Percentiles rank a stretch among this genome's conserved stretches.
phyloP scores from a whole-genome alignment of 768 basidiomycete species.

The Leccinellum albellum region DNA sequence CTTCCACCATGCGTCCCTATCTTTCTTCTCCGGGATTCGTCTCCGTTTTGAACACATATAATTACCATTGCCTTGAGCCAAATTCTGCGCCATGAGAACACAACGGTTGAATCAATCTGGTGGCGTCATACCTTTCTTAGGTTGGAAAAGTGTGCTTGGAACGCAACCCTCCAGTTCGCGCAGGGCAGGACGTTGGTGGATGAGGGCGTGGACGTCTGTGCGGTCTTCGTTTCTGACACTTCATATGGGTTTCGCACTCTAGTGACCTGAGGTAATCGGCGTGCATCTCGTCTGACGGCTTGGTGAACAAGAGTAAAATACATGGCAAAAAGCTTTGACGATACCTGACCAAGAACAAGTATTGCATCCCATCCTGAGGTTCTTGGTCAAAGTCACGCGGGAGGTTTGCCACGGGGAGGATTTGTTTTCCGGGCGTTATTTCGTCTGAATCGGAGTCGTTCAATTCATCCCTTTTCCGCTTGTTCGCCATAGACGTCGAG shows the following conservation, averaged over 20 bases:
- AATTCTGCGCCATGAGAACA: slow-evolving; percentile 47
- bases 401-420: slow-evolving; percentile 76
- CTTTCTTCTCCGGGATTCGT: slow-evolving; percentile 64
- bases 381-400: slow-evolving; percentile 63
- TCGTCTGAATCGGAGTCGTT: slow-evolving; percentile 61
- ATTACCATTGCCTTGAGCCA: slow-evolving; percentile 40
- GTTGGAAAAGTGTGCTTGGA: slow-evolving; percentile 59
- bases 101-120: neutral
- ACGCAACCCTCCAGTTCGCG: slow-evolving; percentile 59
- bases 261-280: slow-evolving; percentile 57
- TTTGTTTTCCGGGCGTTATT: slow-evolving; percentile 61
- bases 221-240: slow-evolving; percentile 27
- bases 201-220: slow-evolving; percentile 14
- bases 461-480: slow-evolving; percentile 53
- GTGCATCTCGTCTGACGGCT: slow-evolving; percentile 61
- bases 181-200: slow-evolving; percentile 49
- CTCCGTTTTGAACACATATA: slow-evolving; percentile 21
- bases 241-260: slow-evolving; percentile 71
- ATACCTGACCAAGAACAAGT: slow-evolving; percentile 79
- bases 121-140: slow-evolving; percentile 48
- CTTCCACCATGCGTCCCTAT: slow-evolving; percentile 78
- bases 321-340: slow-evolving; percentile 8
- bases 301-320: slow-evolving; percentile 7
- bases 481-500: slow-evolving; percentile 30
- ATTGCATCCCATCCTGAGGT: slow-evolving; percentile 72